Evolutionary conservation across 2,329 filamentous ascomycete species (phyloP).

Genomic region (Pseudopithomyces maydicus): DNA sequence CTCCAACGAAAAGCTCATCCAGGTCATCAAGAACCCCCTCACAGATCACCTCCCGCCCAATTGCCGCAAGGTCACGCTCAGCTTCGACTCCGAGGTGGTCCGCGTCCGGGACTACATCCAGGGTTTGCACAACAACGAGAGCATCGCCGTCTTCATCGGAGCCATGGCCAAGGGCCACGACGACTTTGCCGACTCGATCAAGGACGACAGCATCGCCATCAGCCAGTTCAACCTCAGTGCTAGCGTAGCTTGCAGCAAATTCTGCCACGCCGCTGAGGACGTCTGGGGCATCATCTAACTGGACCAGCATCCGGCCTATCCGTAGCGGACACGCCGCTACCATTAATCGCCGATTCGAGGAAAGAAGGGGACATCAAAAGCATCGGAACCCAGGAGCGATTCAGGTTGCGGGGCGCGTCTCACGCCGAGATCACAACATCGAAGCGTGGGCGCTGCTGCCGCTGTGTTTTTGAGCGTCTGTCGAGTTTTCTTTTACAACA

Average conservation of each 20-base stretch:
- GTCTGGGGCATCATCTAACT: conserved; percentile 88
- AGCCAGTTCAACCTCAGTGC: conserved; percentile 97
- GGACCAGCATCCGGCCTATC: conserved; percentile 23
- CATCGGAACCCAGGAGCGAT: conserved; percentile 31
- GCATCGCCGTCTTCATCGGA: conserved; percentile 95
- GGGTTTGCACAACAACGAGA: conserved; percentile 78
- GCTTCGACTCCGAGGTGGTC: conserved; percentile 88
- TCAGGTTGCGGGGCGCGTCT: conserved; percentile 39
- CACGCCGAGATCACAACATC: conserved; percentile 74
- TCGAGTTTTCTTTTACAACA: conserved; percentile 80
- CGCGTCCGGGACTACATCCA: conserved; percentile 89
- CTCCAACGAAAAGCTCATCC: conserved; percentile 95
- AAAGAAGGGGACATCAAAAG: conserved; percentile 20
- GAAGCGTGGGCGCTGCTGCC: conserved; percentile 52
- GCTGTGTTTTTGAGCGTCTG: conserved; percentile 64
- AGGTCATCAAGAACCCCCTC: conserved; percentile 97
- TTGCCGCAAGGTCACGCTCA: conserved; percentile 96
- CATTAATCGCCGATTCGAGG: conserved; percentile 24
- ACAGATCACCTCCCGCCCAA: conserved; percentile 96
- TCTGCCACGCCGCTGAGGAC: conserved; percentile 97
- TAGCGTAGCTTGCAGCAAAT: conserved; percentile 98
- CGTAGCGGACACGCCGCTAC: conserved; percentile 30
- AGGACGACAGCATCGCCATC: conserved; percentile 97
- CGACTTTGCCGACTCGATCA: conserved; percentile 91
- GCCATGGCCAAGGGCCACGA: conserved; percentile 98